phyloP scores from a whole-genome alignment of 352 stramenopile species.

The Blastocystis sp. region DNA sequence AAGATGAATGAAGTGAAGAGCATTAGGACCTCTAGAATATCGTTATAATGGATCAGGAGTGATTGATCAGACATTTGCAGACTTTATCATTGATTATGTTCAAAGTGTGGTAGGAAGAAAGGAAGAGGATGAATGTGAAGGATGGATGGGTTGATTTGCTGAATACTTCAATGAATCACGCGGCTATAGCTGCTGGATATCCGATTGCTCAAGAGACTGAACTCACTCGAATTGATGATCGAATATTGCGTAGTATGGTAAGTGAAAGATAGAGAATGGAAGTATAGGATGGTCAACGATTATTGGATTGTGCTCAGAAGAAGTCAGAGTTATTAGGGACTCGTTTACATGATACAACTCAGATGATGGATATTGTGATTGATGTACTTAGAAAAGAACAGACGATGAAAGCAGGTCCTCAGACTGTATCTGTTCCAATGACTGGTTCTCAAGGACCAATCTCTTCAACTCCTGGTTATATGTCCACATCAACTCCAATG shows the following conservation, averaged over 20 bases:
- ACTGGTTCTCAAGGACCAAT: too few species aligned
- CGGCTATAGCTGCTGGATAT: background rate
- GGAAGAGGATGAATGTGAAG: too few species aligned
- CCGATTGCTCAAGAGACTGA: background rate
- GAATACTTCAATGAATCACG: constrained; percentile 2
- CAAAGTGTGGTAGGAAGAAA: background rate
- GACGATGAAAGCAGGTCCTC: too few species aligned
- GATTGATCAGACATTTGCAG: background rate
- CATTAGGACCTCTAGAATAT: background rate
- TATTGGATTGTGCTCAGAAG: background rate
- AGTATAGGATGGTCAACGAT: background rate
- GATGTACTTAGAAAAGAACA: background rate
- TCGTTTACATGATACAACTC: background rate
- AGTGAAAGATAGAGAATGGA: background rate
- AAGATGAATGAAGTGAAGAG: background rate
- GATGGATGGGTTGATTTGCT: constrained; percentile 20
- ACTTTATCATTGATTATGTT: background rate
- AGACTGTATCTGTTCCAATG: too few species aligned
- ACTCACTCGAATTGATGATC: background rate
- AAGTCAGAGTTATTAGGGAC: constrained; percentile 2
- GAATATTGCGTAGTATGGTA: background rate
- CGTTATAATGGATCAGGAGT: background rate
- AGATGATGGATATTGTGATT: constrained; percentile 5
- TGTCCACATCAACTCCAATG: too few species aligned
- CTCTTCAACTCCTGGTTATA: too few species aligned